Conservation (phyloP, 305 asterid species). For the Fraxinus paxiana region DNA sequence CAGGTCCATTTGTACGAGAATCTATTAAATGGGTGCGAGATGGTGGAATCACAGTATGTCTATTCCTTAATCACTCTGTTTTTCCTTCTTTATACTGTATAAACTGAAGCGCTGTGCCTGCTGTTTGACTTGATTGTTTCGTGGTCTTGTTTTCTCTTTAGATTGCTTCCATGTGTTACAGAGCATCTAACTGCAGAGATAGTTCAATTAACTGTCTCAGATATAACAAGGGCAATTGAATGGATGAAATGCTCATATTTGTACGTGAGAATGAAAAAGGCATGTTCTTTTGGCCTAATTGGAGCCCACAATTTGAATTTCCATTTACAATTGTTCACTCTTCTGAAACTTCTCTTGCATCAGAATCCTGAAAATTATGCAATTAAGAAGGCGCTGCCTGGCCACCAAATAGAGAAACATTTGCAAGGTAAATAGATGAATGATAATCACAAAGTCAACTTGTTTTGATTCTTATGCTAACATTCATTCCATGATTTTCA, state of each 20-base stretch:
- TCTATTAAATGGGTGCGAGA: constrained; percentile 83
- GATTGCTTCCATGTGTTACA: constrained; percentile 85
- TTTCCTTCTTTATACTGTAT: constrained; percentile 10
- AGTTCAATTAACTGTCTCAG: constrained; percentile 84
- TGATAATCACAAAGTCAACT: constrained; percentile 8
- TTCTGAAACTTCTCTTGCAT: constrained; percentile 37
- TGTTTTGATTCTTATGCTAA: constrained; percentile 13
- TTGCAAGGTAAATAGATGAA: constrained; percentile 61
- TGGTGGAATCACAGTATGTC: constrained; percentile 98
- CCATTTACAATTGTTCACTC: constrained; percentile 19
- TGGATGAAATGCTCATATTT: constrained; percentile 95
- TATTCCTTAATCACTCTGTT: constrained; percentile 26
- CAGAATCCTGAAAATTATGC: constrained; percentile 88
- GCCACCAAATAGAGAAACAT: constrained; percentile 62
- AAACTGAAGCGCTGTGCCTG: constrained; percentile 15
- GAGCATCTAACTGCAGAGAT: constrained; percentile 98
- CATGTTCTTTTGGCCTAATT: constrained; percentile 33
- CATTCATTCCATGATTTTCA: constrained; percentile 22
- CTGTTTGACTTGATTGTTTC: constrained; percentile 18
- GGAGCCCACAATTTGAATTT: constrained; percentile 18
- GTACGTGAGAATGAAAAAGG: constrained; percentile 94
- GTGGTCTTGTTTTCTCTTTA: constrained; percentile 35
- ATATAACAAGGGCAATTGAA: constrained; percentile 84
- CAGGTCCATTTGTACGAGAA: constrained; percentile 96
- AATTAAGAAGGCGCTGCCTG: constrained; percentile 51